These are phyloP conservation scores for Trametes coccinea DNA, from an alignment of 768 basidiomycete genomes.

Conservation along the genomic window DNA sequence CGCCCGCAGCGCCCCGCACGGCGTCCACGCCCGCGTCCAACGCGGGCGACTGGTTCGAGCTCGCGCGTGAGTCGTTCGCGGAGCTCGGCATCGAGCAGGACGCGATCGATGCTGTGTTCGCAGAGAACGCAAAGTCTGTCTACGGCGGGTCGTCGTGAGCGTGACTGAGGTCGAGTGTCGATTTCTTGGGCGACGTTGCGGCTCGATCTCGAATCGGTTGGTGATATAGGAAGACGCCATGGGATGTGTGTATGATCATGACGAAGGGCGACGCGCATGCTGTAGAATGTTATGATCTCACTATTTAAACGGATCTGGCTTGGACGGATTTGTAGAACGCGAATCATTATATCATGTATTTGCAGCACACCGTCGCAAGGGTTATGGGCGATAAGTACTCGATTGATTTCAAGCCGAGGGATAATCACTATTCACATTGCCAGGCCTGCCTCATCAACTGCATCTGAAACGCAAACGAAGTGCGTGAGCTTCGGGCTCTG, in stretches of 20 bases:
- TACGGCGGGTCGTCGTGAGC: constrained; percentile 33
- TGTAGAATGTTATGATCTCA: no score
- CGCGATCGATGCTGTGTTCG: constrained; percentile 74
- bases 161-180: no score
- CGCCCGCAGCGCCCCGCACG: constrained; percentile 47
- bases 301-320: neutral
- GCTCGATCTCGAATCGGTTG: no score
- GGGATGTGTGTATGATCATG: no score
- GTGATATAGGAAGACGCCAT: no score
- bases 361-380: no score
- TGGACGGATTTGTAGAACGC: neutral
- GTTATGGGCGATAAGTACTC: no score
- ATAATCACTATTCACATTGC: no score
- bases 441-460: no score
- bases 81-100: constrained; percentile 81
- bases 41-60: constrained; percentile 76
- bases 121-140: constrained; percentile 45
- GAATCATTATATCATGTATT: neutral
- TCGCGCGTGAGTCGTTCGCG: constrained; percentile 75
- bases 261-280: no score
- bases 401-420: no score
- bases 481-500: neutral
- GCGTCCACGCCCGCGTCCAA: constrained; percentile 46
- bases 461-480: neutral
- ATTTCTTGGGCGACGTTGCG: no score